Conservation (phyloP, 192 early-diverging fungal genomes). For the Fimicolochytrium jonesii region DNA sequence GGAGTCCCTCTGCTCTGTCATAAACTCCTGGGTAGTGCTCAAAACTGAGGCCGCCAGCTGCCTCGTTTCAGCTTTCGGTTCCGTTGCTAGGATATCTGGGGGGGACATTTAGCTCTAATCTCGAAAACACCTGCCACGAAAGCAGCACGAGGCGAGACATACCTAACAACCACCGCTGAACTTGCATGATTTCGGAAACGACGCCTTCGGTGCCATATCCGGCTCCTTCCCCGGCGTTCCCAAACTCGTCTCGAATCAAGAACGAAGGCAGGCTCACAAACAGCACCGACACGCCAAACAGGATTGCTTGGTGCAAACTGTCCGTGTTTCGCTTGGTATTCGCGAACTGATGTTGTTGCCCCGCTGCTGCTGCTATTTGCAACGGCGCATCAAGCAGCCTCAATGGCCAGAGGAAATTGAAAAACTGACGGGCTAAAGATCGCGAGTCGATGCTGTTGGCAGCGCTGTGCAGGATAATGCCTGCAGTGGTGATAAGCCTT, state of each 20-base stretch:
- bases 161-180: constrained; percentile 12
- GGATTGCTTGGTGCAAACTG: not conserved
- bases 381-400: constrained; percentile 3
- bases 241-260: constrained; percentile 6
- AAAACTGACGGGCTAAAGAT: constrained; percentile 5
- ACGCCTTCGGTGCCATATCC: not conserved
- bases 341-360: too few relatives aligned
- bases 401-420: constrained; percentile 14
- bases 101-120: not conserved
- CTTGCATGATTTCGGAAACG: not conserved
- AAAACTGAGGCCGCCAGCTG: not conserved
- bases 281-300: constrained; percentile 8
- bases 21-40: too few relatives aligned
- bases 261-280: not conserved
- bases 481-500: constrained; percentile 7
- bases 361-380: too few relatives aligned
- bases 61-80: not conserved
- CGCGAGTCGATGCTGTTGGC: constrained; percentile 1
- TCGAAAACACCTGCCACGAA: not conserved
- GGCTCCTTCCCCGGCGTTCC: too few relatives aligned
- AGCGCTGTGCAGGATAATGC: constrained; percentile 4
- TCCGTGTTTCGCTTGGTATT: not conserved
- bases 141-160: not conserved
- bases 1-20: too few relatives aligned
- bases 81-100: not conserved